Evolutionary conservation across 192 early-diverging fungal species (phyloP), one percentile per base, ranked within the genome.

Genomic region (Powellomyces hirtus): DNA sequence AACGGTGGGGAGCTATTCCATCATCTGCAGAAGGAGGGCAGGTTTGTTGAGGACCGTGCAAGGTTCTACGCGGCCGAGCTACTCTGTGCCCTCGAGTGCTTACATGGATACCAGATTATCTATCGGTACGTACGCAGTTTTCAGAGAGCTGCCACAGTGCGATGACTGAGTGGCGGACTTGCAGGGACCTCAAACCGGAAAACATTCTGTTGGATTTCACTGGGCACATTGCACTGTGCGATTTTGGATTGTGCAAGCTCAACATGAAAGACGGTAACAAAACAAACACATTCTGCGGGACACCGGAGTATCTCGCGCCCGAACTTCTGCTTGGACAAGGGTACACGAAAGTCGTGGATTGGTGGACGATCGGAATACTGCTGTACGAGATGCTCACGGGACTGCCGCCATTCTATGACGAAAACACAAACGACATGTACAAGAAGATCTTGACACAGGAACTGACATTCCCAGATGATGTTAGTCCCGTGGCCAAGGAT

Each of bases 361-460:
- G 95, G 95, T 98, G 95, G 95, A 91, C 96, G 2, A 82, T 98
- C 40, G 96, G 96, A 38, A 92, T 96, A 27, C 79, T 98, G 58
- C 78, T 98, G 10, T 98, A 89, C 74, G 81, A 81, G 49, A 74
- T 81, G 78, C 30, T 76, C 20, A 63, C 71, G 31, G 78, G 67
- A 37, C 61, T 69, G 38, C 93, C 94, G 38, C 94, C 94, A 2
- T 97, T 94, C 72, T 95, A 95, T 68, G 94, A 94, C 71, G 95
- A 94, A 65, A 94, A 95, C 67, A 89, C 89, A 50, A 93, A 95
- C 67, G 93, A 94, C 67, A 95, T 96, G 92, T 96, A 97, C 78
- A 79, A 89, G 51, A 94, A 94, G 76, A 97, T 97, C 68, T 81
- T 97, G 53, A 42, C 57, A 8, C 69, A 73, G n/a, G 92, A 94